These are phyloP conservation scores for Chaetomium olivaceum DNA, from an alignment of 2,329 filamentous ascomycete genomes.

Conservation along the genomic window DNA sequence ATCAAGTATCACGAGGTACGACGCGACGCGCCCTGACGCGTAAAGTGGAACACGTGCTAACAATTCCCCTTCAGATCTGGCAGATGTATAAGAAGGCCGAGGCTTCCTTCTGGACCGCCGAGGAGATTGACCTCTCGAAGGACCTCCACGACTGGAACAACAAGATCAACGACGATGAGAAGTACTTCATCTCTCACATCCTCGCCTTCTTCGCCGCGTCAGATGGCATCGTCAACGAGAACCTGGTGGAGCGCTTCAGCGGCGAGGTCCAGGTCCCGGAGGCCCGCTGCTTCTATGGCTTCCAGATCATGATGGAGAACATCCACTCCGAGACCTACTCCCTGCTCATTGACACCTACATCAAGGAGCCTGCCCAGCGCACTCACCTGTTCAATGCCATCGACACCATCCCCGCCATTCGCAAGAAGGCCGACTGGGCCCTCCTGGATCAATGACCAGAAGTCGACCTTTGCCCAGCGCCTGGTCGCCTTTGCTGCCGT, in stretches of 20 bases:
- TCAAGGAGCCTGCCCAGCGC: slow-evolving; percentile 94
- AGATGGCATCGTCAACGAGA: slow-evolving; percentile 99
- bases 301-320: slow-evolving; percentile 99
- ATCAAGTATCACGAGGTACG: slow-evolving; percentile 99
- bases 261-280: slow-evolving; percentile 96
- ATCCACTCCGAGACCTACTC: slow-evolving; percentile 99
- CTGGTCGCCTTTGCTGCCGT: slow-evolving; percentile 96
- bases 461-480: slow-evolving; percentile 92
- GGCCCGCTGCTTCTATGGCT: slow-evolving; percentile 99
- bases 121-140: slow-evolving; percentile 99
- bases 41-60: slow-evolving; percentile 60
- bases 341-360: slow-evolving; percentile 97
- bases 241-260: slow-evolving; percentile 96
- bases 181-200: slow-evolving; percentile 97
- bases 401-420: slow-evolving; percentile 97
- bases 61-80: slow-evolving; percentile 71
- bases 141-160: slow-evolving; percentile 99
- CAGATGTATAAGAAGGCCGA: slow-evolving; percentile 99
- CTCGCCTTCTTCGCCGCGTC: slow-evolving; percentile 99
- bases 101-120: slow-evolving; percentile 99
- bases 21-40: slow-evolving; percentile 61
- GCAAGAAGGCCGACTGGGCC: slow-evolving; percentile 98
- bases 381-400: slow-evolving; percentile 97
- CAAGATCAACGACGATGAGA: slow-evolving; percentile 92
- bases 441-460: slow-evolving; percentile 92